Base-by-base conservation (phyloP, 2,329 filamentous ascomycete species). In the Cladosporium sp. region DNA sequence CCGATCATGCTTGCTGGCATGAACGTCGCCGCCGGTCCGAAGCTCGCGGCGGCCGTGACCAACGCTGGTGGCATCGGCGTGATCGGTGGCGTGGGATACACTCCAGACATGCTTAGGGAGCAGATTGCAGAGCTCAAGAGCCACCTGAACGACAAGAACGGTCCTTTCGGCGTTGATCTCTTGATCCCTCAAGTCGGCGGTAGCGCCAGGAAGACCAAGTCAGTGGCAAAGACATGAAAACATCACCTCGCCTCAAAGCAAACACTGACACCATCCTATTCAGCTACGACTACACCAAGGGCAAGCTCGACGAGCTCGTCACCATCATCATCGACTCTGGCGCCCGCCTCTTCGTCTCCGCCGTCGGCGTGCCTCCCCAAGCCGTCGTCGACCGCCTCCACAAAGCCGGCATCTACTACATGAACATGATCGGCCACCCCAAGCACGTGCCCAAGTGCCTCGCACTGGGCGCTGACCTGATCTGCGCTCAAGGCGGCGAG, bases 341-440 rank as follows among this genome's bases (percentile, higher is more conserved):
- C 59, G 88, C 90, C 55, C 91, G 84, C 72, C 83, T 99, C 54
- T 99, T 99, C 76, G 93, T 99, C 63, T 96, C 89, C 47, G 93
- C 93, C 64, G 90, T 99, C 69, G 93, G 93, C 87, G 97, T 20
- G 1, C 91, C 93, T 37, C 89, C 93, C 60, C 89, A 88, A 73
- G 76, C 80, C 61, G 85, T 96, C 53, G 90, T 99, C 64, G 90
- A 97, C 59, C 86, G 82, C 68, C 84, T 99, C 41, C 93, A 99
- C 81, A 81, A 83, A 67, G 76, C 83, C 65, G 91, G 91, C 60
- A 82, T 99, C 61, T 80, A 95, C 60, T 96, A 95, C 80, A 97
- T 97, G 93, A 99, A 99, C 85, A 99, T 99, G 93, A 91, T 99
- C 69, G 93, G 93, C 60, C 93, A 99, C 80, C 92, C 93, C 67